phyloP scores from a whole-genome alignment of 306 rosid genomes.

The Mucuna pruriens region DNA sequence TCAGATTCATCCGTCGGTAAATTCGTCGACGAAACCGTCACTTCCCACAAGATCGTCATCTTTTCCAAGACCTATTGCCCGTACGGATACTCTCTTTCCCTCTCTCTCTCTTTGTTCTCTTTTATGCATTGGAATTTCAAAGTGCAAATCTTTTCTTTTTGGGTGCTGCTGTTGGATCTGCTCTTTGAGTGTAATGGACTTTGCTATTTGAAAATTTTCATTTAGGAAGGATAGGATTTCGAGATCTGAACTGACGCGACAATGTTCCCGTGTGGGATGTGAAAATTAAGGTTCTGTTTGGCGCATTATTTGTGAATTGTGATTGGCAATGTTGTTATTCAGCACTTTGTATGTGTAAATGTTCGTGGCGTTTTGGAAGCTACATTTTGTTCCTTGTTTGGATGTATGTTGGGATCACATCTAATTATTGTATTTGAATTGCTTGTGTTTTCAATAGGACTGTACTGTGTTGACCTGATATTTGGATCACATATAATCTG shows the following conservation, averaged over 20 bases:
- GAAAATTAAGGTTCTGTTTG: neutral
- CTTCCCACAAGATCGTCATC: slow-evolving; percentile 79
- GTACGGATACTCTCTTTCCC: slow-evolving; percentile 43
- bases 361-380: neutral
- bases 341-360: neutral
- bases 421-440: neutral
- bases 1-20: slow-evolving; percentile 52
- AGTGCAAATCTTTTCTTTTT: neutral
- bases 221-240: neutral
- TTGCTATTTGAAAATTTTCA: neutral
- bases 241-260: slow-evolving; percentile 6
- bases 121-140: neutral
- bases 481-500: neutral
- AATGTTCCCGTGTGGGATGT: neutral
- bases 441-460: slow-evolving; percentile 24
- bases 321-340: neutral
- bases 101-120: neutral
- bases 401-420: neutral
- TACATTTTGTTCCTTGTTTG: neutral
- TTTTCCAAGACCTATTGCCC: slow-evolving; percentile 98
- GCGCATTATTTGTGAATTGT: neutral
- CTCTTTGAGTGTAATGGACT: neutral
- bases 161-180: slow-evolving; percentile 23
- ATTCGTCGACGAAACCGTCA: slow-evolving; percentile 74
- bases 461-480: neutral